Evolutionary conservation across 2,329 filamentous ascomycete genomes (phyloP), one percentile per base, ranked within the genome.

Genomic region (Aspergillus ochraceus): DNA sequence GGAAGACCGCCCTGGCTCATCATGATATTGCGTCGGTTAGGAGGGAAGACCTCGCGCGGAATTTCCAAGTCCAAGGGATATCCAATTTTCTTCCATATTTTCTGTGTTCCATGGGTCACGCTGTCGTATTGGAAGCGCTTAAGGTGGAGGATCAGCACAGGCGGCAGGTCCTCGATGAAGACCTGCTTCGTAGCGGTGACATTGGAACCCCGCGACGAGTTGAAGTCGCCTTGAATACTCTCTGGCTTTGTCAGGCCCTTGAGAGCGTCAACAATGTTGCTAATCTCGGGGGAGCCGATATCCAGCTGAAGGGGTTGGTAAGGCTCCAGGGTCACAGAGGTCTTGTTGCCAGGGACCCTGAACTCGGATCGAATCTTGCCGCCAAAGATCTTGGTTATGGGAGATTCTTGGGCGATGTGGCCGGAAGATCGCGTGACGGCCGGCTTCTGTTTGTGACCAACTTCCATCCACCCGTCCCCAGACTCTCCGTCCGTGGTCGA

Each of bases 41-140:
- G 87, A 11, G 92, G 89, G 70, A 99, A 90, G 10, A 92, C 90
- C 72, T 98, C 94, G 59, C 89, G 90, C 0, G 95, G 95, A 63
- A 99, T 92, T 73, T 98, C 94, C 54, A 99, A 83, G 70, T 98
- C 93, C 29, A 99, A 81, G 0, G 95, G 95, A 71, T 99, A 99
- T 20, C 92, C 94, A 60, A 99, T 84, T 80, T 94, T 96, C 81
- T 98, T 99, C 91, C 94, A 97, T 64, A 98, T 96, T 82, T 99
- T 99, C 70, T 97, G 90, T 0, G 92, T 96, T 24, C 92, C 92
- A 49, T 81, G 81, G 6, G 89, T 90, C 59, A 89, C 86, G 62
- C 88, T 91, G 70, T 98, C 92, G 69, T 97, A 98, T 70, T 97
- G 92, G 82, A 99, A 99, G 49, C 95, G 91, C 80, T 99, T 99